Conservation (phyloP, 2,329 filamentous ascomycete species). For the Pyrenochaeta sp. region DNA sequence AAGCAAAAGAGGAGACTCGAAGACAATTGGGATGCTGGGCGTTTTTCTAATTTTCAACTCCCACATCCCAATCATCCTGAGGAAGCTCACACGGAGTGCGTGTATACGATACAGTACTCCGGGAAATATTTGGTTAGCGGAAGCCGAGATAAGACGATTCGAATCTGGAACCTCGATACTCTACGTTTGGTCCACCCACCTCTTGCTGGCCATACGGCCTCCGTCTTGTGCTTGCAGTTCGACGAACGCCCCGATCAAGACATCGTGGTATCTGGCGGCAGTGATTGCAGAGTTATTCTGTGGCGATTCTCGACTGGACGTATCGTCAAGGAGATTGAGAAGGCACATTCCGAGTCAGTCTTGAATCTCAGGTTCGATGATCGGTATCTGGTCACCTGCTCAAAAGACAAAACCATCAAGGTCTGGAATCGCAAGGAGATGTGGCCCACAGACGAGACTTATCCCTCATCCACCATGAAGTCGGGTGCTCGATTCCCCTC, state of each 20-base stretch:
- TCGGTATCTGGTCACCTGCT: constrained; percentile 91
- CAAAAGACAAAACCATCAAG: constrained; percentile 96
- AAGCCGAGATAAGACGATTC: constrained; percentile 85
- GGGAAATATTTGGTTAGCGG: constrained; percentile 89
- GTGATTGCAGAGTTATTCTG: constrained; percentile 87
- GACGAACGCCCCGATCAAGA: constrained; percentile 88
- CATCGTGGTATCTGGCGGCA: constrained; percentile 93
- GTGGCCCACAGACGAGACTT: constrained; percentile 49
- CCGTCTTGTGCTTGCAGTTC: constrained; percentile 94
- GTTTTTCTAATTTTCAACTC: constrained; percentile 85
- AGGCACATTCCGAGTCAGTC: constrained; percentile 88
- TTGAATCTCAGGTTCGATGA: constrained; percentile 93
- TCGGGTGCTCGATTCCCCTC: constrained; percentile 58
- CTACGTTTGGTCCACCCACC: constrained; percentile 78
- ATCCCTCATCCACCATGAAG: constrained; percentile 52
- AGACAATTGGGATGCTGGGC: constrained; percentile 87
- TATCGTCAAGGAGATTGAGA: constrained; percentile 75
- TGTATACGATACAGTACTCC: constrained; percentile 93
- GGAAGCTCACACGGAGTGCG: constrained; percentile 89
- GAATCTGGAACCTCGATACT: constrained; percentile 89
- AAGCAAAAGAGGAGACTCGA: constrained; percentile 85
- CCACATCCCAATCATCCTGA: constrained; percentile 81
- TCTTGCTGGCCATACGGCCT: constrained; percentile 79
- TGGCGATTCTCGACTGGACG: constrained; percentile 94
- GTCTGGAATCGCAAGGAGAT: constrained; percentile 80